phyloP scores from a whole-genome alignment of 768 basidiomycete genomes.

The Tulasnella sp. region DNA sequence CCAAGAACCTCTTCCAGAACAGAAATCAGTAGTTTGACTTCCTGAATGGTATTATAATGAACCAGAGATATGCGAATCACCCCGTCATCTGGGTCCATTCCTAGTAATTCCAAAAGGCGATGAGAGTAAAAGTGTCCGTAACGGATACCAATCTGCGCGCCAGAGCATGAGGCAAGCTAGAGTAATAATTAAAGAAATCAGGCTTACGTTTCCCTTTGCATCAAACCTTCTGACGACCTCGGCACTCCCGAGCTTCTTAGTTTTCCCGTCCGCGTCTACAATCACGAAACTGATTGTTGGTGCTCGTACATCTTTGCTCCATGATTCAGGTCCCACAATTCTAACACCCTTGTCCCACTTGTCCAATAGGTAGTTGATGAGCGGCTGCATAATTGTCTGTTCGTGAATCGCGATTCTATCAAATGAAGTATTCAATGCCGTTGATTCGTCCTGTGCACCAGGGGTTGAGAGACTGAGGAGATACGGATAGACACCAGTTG shows the following conservation, averaged over 20 bases:
- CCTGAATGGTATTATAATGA: slow-evolving; percentile 65
- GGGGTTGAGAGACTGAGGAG: slow-evolving; percentile 27
- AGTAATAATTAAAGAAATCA: background rate
- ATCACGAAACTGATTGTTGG: slow-evolving; percentile 67
- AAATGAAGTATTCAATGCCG: slow-evolving; percentile 37
- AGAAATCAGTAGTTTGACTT: slow-evolving; percentile 47
- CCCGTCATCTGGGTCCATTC: slow-evolving; percentile 43
- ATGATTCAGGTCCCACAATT: slow-evolving; percentile 48
- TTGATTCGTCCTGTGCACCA: slow-evolving; percentile 2
- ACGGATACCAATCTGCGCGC: slow-evolving; percentile 54
- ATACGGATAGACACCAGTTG: slow-evolving; percentile 49
- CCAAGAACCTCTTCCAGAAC: slow-evolving; percentile 15
- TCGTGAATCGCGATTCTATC: slow-evolving; percentile 50
- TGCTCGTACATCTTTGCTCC: slow-evolving; percentile 29
- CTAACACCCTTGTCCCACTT: slow-evolving; percentile 44
- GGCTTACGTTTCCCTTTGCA: slow-evolving; percentile 44
- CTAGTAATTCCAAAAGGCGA: slow-evolving; percentile 37
- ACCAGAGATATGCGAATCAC: slow-evolving; percentile 65
- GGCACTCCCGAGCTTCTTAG: slow-evolving; percentile 42
- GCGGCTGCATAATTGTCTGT: slow-evolving; percentile 38
- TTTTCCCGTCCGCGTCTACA: slow-evolving; percentile 28
- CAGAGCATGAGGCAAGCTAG: background rate
- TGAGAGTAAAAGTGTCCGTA: slow-evolving; percentile 72
- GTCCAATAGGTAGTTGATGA: slow-evolving; percentile 44
- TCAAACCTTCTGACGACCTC: slow-evolving; percentile 56